Conservation (phyloP, 805 yeast genomes). For the Kodamaea nitidulidarum region DNA sequence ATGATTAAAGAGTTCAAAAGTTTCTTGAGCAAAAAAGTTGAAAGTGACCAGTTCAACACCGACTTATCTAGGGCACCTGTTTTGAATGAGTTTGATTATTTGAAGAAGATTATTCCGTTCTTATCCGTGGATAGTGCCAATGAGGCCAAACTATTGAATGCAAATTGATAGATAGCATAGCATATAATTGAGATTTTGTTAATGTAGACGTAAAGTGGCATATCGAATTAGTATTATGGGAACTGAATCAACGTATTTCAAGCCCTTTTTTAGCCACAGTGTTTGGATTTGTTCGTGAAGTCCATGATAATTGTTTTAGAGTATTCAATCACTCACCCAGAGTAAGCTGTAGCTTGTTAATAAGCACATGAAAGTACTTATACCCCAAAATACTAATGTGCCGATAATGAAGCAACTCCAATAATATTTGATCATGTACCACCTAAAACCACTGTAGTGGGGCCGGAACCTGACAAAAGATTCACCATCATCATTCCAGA, state of each 20-base stretch:
- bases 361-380: slow-evolving; percentile 16
- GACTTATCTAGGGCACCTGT: slow-evolving; percentile 7
- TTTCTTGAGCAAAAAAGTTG: slow-evolving; percentile 32
- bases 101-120: slow-evolving; percentile 36
- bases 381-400: slow-evolving; percentile 17
- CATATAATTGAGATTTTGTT: background rate
- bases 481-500: slow-evolving; percentile 7
- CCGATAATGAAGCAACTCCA: slow-evolving; percentile 18
- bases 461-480: slow-evolving; percentile 16
- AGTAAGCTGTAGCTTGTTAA: slow-evolving; percentile 16
- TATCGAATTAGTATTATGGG: too few relatives aligned
- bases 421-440: slow-evolving; percentile 21
- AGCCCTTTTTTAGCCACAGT: too few relatives aligned
- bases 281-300: background rate
- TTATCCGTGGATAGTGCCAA: slow-evolving; percentile 33
- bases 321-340: slow-evolving; percentile 6
- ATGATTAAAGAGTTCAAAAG: slow-evolving; percentile 45
- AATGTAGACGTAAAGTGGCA: too few relatives aligned
- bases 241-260: too few relatives aligned
- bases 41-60: slow-evolving; percentile 22
- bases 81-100: slow-evolving; percentile 28
- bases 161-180: slow-evolving; percentile 16
- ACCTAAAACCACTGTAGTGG: slow-evolving; percentile 22
- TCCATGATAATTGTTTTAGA: too few relatives aligned
- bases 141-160: slow-evolving; percentile 29